Conservation (phyloP, 2,329 filamentous ascomycete genomes). For the Gaeumannomyces sp. region DNA sequence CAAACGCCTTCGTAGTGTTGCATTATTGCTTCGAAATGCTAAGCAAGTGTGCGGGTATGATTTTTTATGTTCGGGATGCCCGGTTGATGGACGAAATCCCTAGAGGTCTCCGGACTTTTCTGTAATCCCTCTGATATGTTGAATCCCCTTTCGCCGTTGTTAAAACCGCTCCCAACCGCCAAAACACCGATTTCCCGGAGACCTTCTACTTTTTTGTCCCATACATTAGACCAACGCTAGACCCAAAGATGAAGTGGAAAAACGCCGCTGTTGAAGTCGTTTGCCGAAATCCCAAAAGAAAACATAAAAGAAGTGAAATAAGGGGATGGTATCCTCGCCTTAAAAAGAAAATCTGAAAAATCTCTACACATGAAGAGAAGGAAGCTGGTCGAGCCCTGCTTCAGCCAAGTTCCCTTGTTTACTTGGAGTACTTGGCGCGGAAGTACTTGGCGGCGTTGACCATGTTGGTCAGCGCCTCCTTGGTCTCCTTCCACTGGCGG, state of each 20-base stretch:
- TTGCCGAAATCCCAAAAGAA: conserved; percentile 24
- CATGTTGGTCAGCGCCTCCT: conserved; percentile 93
- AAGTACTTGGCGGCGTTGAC: conserved; percentile 96
- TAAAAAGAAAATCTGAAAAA: conserved; percentile 20
- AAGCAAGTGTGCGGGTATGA: background rate
- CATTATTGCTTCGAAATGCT: background rate
- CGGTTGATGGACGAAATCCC: conserved; percentile 13
- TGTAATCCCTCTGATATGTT: conserved; percentile 13
- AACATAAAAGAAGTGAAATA: conserved; percentile 5
- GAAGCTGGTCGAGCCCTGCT: background rate
- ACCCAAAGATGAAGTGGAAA: conserved; percentile 15
- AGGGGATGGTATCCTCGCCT: conserved; percentile 1
- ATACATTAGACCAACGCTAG: conserved; percentile 5
- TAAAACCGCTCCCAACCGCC: conserved; percentile 4
- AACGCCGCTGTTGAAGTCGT: conserved; percentile 58
- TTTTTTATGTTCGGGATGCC: conserved; percentile 9
- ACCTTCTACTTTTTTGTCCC: conserved; percentile 2
- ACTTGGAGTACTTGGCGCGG: conserved; percentile 80
- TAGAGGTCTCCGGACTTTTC: conserved; percentile 12
- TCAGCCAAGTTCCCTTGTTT: conserved; percentile 26
- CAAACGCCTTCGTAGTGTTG: background rate
- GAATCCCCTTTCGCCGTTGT: conserved; percentile 13
- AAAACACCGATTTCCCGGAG: conserved; percentile 7
- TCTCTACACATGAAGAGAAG: conserved; percentile 7
- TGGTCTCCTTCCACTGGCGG: conserved; percentile 97